Base-by-base conservation (phyloP, 2,329 filamentous ascomycete genomes). In the Leptosphaerulina australis region DNA sequence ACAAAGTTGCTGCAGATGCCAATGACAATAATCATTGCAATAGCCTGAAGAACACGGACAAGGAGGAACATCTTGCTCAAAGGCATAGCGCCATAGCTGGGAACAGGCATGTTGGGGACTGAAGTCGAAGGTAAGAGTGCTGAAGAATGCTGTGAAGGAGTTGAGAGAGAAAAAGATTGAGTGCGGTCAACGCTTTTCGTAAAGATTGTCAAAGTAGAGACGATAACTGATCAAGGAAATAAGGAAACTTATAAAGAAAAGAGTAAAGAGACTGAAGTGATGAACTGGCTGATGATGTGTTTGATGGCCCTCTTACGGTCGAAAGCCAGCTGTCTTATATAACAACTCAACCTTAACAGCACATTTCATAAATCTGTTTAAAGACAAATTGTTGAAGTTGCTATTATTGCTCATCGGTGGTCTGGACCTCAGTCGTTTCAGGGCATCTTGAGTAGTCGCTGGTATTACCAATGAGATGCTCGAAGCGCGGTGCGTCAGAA, bases 1-100 rank as follows among this genome's bases (percentile, higher is more conserved):
- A 96, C 86, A 74, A 96, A 95, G 73, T 92, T 91, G 65, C 88
- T 84, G 0, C 85, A 85, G 71, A 96, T 83, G 35, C 91, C 90
- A 58, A 96, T 87, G 59, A 94, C 85, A 50, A 86, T 79, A 50
- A 94, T 79, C 67, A 96, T 86, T 20, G 83, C 84, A 56, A 88
- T 75, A 52, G 84, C 80, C 70, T 95, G 86, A 60, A 92, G 79
- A 50, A 81, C 79, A 37, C 92, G 87, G 60, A 88, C 83, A 59
- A 85, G 77, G 50, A 89, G 85, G 77, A 95, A 96, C 61, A 88
- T 88, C 63, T 87, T 84, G 71, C 88, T 90, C 60, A 94, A 77
- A 40, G 77, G 77, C 50, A 75, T 73, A 70, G 88, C 87, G 63
- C 89, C 87, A 72, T 85, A 87, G 77, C 74, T 80, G 73, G 72